These are phyloP conservation scores for Phytophthora fragariae DNA, from an alignment of 352 stramenopile species.

Conservation along the genomic window DNA sequence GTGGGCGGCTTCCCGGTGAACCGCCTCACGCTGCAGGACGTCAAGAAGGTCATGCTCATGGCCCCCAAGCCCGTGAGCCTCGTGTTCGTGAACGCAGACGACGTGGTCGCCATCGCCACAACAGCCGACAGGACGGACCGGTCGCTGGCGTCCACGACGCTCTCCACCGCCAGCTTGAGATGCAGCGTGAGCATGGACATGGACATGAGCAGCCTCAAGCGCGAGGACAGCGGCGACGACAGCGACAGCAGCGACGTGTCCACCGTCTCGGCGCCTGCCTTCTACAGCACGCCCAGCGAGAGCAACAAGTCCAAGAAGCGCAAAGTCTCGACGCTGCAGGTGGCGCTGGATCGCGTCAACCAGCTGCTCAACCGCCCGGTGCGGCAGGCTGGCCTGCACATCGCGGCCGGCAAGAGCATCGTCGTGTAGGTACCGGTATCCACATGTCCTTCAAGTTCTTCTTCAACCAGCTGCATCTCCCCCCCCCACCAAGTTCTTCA, in stretches of 20 bases:
- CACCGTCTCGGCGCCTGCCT: slow-evolving; percentile 30
- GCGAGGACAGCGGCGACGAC: slow-evolving; percentile 33
- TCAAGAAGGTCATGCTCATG: slow-evolving; percentile 84
- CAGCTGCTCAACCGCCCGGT: slow-evolving; percentile 79
- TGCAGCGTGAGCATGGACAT: slow-evolving; percentile 39
- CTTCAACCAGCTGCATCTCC: slow-evolving; percentile 16
- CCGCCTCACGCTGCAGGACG: slow-evolving; percentile 69
- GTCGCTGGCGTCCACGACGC: slow-evolving; percentile 32
- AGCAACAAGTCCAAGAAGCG: slow-evolving; percentile 60
- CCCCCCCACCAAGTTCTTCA: slow-evolving; percentile 5
- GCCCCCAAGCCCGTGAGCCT: slow-evolving; percentile 81
- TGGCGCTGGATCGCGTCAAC: slow-evolving; percentile 72
- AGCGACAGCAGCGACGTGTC: slow-evolving; percentile 31
- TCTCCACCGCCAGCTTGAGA: slow-evolving; percentile 28
- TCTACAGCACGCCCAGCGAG: slow-evolving; percentile 44
- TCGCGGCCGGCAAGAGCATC: slow-evolving; percentile 71
- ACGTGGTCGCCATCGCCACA: slow-evolving; percentile 40
- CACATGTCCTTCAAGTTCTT: slow-evolving; percentile 7
- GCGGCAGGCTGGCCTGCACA: slow-evolving; percentile 72
- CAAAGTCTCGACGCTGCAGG: slow-evolving; percentile 75
- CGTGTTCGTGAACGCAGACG: slow-evolving; percentile 75
- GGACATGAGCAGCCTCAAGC: slow-evolving; percentile 25
- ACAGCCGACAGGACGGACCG: slow-evolving; percentile 16
- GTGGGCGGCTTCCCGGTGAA: slow-evolving; percentile 79
- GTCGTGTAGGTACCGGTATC: slow-evolving; percentile 51